Base-by-base conservation (phyloP, 2,329 filamentous ascomycete species). In the Monosporascus sp. region DNA sequence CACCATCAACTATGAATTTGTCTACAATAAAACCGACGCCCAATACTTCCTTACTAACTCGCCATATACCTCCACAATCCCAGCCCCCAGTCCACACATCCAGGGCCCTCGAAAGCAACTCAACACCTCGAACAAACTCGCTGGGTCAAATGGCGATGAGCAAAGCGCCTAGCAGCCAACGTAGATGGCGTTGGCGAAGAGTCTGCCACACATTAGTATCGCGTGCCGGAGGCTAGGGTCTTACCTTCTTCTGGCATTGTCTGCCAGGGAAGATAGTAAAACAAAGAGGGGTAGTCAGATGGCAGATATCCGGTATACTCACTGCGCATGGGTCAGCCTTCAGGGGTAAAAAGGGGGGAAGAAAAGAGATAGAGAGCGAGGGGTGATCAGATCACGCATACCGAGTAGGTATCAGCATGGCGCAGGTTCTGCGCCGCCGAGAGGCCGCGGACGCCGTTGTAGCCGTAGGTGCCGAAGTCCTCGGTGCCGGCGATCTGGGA, bases 351-450 rank as follows among this genome's bases (percentile, higher is more conserved):
- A 34, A 14, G 4, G 31, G 5, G 31, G 31, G 27, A 11, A 31
- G 27, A 31, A 11, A 11, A 31, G 9, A 31, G 9, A 31, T 31
- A 31, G 9, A 31, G 27, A 11, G 27, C 9, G 9, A 5, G 9
- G 9, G 27, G 27, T 9, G 25, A 27, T 27, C 27, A 5, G 27
- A 31, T 31, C 9, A 31, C 20, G 25, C 20, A 25, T 24, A 24
- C 20, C 41, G 68, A 57, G 51, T 74, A 86, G 0, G 77, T 80
- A 63, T 88, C 84, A n/a, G 84, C 84, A 55, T 88, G 85, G 58
- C 75, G 71, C 5, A 86, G 63, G 51, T 83, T 83, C 62, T 79
- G 67, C 2, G 66, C 58, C 0, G 72, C 72, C 3, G 68, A 72
- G 54, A 87, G 65, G 14, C 69, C 62, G 6, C 65, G 57, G 55